A percentile compares a stretch with the other conserved stretches of the same genome.
Conservation (phyloP, 345 rosid species). For the Nasturtium officinale region DNA sequence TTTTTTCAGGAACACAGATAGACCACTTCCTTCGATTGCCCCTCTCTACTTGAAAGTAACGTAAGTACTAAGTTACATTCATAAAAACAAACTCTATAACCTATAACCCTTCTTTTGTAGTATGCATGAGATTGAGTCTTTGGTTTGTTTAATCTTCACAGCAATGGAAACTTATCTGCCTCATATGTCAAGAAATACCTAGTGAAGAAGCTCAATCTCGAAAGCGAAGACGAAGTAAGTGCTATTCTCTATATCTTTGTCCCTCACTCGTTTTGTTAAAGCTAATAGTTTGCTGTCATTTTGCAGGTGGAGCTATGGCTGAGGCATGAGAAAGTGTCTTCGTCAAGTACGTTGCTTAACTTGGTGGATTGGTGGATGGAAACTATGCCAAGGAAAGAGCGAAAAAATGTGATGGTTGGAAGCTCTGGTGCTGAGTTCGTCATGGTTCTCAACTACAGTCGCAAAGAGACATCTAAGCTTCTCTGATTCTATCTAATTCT, state of each 20-base stretch:
- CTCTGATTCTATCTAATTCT: not conserved
- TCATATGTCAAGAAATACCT: constrained; percentile 25
- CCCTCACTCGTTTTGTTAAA: not conserved
- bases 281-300: not conserved
- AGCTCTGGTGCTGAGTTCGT: constrained; percentile 53
- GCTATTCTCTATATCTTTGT: constrained; percentile 1
- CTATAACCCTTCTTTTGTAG: not conserved
- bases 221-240: constrained; percentile 26
- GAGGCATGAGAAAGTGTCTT: constrained; percentile 46
- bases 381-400: constrained; percentile 41
- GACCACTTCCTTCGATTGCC: not conserved
- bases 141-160: constrained; percentile 10
- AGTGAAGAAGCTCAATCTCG: constrained; percentile 9
- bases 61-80: constrained; percentile 3
- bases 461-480: constrained; percentile 20
- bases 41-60: not conserved
- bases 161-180: constrained; percentile 18
- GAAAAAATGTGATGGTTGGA: constrained; percentile 43
- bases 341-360: constrained; percentile 41
- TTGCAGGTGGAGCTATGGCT: constrained; percentile 57
- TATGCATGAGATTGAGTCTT: constrained; percentile 1
- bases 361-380: constrained; percentile 54
- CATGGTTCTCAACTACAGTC: constrained; percentile 54
- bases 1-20: constrained; percentile 11
- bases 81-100: not conserved